Evolutionary conservation across 1,139 yeast genomes (phyloP).

Genomic region (Saccharomyces pastorianus): DNA sequence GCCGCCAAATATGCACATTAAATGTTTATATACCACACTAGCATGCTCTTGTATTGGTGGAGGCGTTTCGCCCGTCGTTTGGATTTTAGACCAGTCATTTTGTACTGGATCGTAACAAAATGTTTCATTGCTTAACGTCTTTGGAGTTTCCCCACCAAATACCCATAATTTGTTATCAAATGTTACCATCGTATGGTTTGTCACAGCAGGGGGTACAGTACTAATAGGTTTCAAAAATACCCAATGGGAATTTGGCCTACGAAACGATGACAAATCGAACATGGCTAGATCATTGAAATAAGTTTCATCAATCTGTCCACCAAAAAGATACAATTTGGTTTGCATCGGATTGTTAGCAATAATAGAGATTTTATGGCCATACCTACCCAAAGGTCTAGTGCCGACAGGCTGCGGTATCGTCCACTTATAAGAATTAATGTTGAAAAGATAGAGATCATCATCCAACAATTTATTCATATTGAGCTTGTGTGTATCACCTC

Average conservation of each 20-base stretch:
- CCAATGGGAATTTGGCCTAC: slow-evolving; percentile 82
- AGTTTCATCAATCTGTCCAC: slow-evolving; percentile 89
- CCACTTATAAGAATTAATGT: slow-evolving; percentile 84
- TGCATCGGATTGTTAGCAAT: slow-evolving; percentile 56
- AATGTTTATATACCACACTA: slow-evolving; percentile 65
- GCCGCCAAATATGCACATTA: slow-evolving; percentile 81
- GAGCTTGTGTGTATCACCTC: slow-evolving; percentile 91
- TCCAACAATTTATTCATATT: slow-evolving; percentile 75
- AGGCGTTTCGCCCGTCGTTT: slow-evolving; percentile 55
- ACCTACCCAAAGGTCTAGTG: slow-evolving; percentile 81
- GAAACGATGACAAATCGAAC: slow-evolving; percentile 83
- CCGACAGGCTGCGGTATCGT: slow-evolving; percentile 81
- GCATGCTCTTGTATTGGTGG: slow-evolving; percentile 87
- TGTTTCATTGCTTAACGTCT: slow-evolving; percentile 56
- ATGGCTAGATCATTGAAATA: slow-evolving; percentile 79
- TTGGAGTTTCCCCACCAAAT: slow-evolving; percentile 89
- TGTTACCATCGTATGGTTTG: slow-evolving; percentile 85
- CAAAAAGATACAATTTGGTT: slow-evolving; percentile 76
- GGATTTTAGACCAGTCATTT: slow-evolving; percentile 52
- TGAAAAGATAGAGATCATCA: slow-evolving; percentile 78
- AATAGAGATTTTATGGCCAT: slow-evolving; percentile 75
- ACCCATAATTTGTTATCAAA: slow-evolving; percentile 72
- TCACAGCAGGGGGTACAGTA: slow-evolving; percentile 70
- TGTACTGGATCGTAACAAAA: slow-evolving; percentile 71
- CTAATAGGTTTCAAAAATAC: slow-evolving; percentile 48